phyloP scores from a whole-genome alignment of 495 filamentous ascomycete genomes.

The Aspergillus kassunensis region DNA sequence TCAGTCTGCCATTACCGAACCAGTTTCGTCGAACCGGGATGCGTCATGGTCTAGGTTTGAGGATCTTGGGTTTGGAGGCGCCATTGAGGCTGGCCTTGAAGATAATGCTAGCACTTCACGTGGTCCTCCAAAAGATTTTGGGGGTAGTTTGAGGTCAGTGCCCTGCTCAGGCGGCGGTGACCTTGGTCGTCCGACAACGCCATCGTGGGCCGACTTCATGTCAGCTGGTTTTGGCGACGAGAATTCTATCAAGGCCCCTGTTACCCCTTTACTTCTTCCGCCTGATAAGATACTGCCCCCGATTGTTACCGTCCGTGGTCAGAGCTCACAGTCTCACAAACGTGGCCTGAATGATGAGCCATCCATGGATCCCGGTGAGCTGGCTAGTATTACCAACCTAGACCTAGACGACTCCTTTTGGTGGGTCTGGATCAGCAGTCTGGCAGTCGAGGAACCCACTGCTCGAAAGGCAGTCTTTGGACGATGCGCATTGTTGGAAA shows the following conservation, averaged over 20 bases:
- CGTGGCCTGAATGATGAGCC: constrained; percentile 59
- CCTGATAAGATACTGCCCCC: constrained; percentile 90
- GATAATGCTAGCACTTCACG: constrained; percentile 46
- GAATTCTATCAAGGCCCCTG: constrained; percentile 42
- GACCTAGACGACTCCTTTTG: constrained; percentile 95
- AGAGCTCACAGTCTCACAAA: constrained; percentile 85
- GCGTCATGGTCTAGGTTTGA: constrained; percentile 96
- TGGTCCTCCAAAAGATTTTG: constrained; percentile 29
- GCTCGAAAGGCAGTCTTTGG: constrained; percentile 90
- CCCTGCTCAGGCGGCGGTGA: constrained; percentile 60
- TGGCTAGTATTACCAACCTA: constrained; percentile 82
- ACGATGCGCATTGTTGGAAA: constrained; percentile 88
- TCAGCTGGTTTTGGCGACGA: constrained; percentile 88
- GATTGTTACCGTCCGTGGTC: constrained; percentile 63
- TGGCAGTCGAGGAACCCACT: constrained; percentile 82
- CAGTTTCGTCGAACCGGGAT: constrained; percentile 68
- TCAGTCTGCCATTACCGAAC: constrained; percentile 67
- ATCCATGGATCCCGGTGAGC: constrained; percentile 81
- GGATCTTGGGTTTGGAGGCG: constrained; percentile 83
- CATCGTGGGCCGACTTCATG: constrained; percentile 96
- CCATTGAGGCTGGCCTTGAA: constrained; percentile 65
- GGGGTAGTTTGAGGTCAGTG: constrained; percentile 47
- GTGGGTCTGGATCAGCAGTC: constrained; percentile 99
- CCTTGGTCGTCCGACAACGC: constrained; percentile 82
- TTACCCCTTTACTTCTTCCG: constrained; percentile 67